Percentiles rank a stretch among this genome's conserved stretches.
These are phyloP conservation scores for Chamaecyparis obtusa DNA, from an alignment of 75 land plant genomes.

Conservation along the genomic window DNA sequence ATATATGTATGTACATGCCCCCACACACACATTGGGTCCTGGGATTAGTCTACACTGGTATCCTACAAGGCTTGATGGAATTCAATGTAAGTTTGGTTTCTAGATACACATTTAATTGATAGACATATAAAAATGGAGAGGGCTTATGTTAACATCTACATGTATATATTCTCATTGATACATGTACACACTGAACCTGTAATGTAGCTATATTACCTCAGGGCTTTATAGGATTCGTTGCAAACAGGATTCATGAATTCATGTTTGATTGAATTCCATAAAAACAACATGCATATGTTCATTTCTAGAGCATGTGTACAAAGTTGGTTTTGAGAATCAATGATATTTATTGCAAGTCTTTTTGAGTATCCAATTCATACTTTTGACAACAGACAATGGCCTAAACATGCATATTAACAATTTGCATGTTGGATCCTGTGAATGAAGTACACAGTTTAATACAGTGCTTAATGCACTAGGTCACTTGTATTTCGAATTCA, in stretches of 20 bases:
- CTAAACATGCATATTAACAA: background rate
- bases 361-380: background rate
- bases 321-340: background rate
- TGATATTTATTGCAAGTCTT: too few species aligned
- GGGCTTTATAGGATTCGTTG: background rate
- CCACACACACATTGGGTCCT: background rate
- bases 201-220: too few species aligned
- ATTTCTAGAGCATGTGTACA: background rate
- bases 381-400: background rate
- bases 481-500: background rate
- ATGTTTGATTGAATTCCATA: background rate
- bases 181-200: too few species aligned
- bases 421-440: background rate
- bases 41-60: background rate
- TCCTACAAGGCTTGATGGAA: background rate
- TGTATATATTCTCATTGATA: too few species aligned
- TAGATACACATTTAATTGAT: too few species aligned
- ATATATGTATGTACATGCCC: background rate
- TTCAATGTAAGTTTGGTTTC: too few species aligned
- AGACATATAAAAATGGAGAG: too few species aligned
- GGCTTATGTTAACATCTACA: too few species aligned
- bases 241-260: background rate
- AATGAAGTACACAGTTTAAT: background rate
- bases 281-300: too few species aligned
- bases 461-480: background rate